A percentile compares a stretch with the other conserved stretches of the same genome.
These are phyloP conservation scores for Alternaria sp. DNA, from an alignment of 2,329 filamentous ascomycete species.

Conservation along the genomic window DNA sequence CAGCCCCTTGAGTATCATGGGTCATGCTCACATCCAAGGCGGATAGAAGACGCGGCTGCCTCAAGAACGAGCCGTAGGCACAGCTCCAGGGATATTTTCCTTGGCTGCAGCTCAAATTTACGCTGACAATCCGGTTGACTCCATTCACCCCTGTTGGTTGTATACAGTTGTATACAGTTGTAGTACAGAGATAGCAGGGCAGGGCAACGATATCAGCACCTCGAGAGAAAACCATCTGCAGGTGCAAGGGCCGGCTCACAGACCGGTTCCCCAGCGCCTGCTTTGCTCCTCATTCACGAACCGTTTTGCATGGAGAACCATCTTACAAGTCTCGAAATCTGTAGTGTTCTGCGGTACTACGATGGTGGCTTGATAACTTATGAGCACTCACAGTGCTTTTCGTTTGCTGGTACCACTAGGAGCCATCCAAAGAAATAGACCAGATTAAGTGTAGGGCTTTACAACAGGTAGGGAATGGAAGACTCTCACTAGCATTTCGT, in stretches of 20 bases:
- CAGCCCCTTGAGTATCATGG: background rate
- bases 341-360: background rate
- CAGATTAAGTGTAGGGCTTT: background rate
- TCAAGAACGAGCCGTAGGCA: background rate
- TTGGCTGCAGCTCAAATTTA: background rate
- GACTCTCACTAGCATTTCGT: background rate
- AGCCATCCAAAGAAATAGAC: background rate
- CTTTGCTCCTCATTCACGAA: background rate
- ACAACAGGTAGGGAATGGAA: background rate
- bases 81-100: background rate
- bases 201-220: background rate
- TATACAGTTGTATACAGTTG: background rate
- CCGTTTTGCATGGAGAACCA: background rate
- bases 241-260: background rate
- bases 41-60: background rate
- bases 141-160: no score
- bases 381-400: background rate
- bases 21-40: background rate
- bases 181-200: background rate
- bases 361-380: background rate
- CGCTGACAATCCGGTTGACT: no score
- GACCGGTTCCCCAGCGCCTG: background rate
- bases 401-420: background rate
- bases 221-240: background rate
- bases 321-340: background rate